Conservation (phyloP, 495 filamentous ascomycete species). For the Penicillium bialowiezense region DNA sequence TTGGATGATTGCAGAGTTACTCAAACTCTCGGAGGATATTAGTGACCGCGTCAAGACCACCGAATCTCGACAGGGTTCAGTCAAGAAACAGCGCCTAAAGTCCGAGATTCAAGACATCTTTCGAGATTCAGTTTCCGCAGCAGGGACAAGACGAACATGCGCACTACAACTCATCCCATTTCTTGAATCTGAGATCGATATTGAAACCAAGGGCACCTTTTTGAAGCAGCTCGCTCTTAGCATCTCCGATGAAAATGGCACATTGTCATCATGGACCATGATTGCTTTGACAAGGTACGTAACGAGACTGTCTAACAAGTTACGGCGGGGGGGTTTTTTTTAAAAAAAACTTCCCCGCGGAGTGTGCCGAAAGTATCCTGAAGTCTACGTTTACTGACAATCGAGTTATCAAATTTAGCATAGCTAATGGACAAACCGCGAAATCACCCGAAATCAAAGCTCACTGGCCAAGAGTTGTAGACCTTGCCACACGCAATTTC, state of each 20-base stretch:
- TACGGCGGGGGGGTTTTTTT: too few relatives aligned
- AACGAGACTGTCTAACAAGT: background rate
- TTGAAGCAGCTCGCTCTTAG: conserved; percentile 47
- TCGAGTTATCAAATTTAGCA: conserved; percentile 19
- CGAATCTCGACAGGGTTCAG: conserved; percentile 20
- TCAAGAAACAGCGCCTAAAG: conserved; percentile 62
- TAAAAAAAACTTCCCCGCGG: background rate
- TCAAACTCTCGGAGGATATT: conserved; percentile 30
- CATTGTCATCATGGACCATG: conserved; percentile 63
- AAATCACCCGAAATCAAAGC: conserved; percentile 25
- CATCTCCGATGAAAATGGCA: conserved; percentile 55
- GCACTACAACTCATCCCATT: conserved; percentile 82
- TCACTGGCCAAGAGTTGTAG: conserved; percentile 73
- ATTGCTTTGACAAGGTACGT: conserved; percentile 58
- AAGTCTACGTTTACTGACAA: too few relatives aligned
- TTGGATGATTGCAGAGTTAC: conserved; percentile 37
- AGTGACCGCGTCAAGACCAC: conserved; percentile 10
- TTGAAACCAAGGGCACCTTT: conserved; percentile 41
- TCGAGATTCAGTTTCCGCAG: conserved; percentile 54
- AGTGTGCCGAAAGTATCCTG: background rate
- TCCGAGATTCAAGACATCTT: conserved; percentile 59
- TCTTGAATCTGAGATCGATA: conserved; percentile 40
- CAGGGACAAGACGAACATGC: conserved; percentile 56
- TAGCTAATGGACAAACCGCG: conserved; percentile 28
- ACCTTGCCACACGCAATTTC: conserved; percentile 65